Conservation (phyloP, 2,329 filamentous ascomycete genomes). For the Colletotrichum lindemuthianum region DNA sequence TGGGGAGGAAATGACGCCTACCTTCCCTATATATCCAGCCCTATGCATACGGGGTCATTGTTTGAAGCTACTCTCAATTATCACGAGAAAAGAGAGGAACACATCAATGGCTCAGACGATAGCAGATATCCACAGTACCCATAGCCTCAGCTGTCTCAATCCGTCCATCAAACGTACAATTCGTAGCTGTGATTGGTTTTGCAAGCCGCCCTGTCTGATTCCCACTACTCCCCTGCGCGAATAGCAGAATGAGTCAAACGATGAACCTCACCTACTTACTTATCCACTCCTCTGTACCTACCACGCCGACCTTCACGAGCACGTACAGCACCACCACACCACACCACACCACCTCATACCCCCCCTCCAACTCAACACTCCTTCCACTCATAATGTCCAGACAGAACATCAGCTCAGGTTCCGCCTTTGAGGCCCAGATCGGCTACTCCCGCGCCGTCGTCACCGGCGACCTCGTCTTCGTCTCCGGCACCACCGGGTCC, state of each 20-base stretch:
- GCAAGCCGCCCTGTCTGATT: constrained; percentile 9
- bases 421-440: constrained; percentile 62
- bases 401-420: constrained; percentile 58
- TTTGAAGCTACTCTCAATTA: too few species aligned
- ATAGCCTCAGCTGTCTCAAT: constrained; percentile 5
- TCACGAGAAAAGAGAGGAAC: not conserved
- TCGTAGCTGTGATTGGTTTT: constrained; percentile 14
- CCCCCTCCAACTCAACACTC: not conserved
- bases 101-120: not conserved
- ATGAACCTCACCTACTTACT: not conserved
- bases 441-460: constrained; percentile 66
- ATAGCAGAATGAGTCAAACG: constrained; percentile 16
- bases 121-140: too few species aligned
- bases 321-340: too few species aligned
- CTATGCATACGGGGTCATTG: too few species aligned
- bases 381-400: constrained; percentile 44
- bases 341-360: too few species aligned
- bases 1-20: too few species aligned
- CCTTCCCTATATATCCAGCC: too few species aligned
- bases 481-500: constrained; percentile 66
- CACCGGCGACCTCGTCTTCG: constrained; percentile 60
- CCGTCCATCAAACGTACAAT: not conserved
- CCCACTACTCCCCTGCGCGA: not conserved
- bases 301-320: too few species aligned
- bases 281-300: not conserved